These are phyloP conservation scores for Cordyceps cateniannulata DNA, from an alignment of 2,329 filamentous ascomycete genomes.

Conservation along the genomic window DNA sequence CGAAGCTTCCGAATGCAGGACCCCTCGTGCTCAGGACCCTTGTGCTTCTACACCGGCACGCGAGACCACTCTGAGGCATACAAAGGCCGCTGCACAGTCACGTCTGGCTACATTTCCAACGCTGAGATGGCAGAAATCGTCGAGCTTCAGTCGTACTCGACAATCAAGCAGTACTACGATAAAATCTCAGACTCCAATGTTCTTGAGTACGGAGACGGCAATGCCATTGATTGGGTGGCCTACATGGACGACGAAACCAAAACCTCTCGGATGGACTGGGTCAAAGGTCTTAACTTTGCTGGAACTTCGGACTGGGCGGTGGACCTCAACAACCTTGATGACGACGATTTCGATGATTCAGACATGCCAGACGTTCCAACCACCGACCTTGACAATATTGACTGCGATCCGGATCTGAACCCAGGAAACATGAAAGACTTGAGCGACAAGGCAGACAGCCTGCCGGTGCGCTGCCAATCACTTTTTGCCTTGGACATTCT, in stretches of 20 bases:
- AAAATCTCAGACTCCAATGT: background rate
- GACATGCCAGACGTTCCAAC: too few species aligned
- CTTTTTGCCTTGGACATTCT: background rate
- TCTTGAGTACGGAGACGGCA: background rate
- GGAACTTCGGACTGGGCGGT: conserved; percentile 19
- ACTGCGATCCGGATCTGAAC: too few species aligned
- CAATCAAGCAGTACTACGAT: background rate
- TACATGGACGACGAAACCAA: conserved; percentile 17
- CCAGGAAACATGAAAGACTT: too few species aligned
- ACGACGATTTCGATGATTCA: background rate
- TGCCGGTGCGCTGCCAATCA: background rate
- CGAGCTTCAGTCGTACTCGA: conserved; percentile 12
- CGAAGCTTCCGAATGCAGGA: conserved; percentile 24
- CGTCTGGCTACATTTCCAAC: conserved; percentile 24
- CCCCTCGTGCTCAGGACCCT: conserved; percentile 16
- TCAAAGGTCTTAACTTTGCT: conserved; percentile 11
- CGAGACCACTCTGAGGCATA: conserved; percentile 16
- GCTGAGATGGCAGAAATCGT: conserved; percentile 27
- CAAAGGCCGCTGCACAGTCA: conserved; percentile 23
- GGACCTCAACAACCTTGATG: conserved; percentile 14
- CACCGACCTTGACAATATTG: too few species aligned
- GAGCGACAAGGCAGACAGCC: too few species aligned
- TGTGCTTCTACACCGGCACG: conserved; percentile 19
- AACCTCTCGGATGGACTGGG: background rate
- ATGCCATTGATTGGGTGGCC: conserved; percentile 15